Evolutionary conservation across 139 green algal species (phyloP), one percentile per base, ranked within the genome.

Genomic region (Chara braunii): DNA sequence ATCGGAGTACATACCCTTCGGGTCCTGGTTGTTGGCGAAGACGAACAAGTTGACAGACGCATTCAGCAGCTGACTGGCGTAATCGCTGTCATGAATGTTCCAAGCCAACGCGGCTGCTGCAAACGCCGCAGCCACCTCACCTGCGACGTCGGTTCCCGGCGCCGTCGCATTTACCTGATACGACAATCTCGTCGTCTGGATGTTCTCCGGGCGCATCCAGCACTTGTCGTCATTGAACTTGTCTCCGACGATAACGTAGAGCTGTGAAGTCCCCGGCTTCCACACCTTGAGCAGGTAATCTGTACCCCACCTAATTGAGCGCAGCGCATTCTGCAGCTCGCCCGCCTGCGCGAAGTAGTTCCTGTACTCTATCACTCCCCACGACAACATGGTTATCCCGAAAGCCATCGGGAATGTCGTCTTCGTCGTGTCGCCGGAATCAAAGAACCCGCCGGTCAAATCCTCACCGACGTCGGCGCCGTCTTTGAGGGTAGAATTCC

Each of bases 371-470:
- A 92, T 32, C 28, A 84, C 72, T 40, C 70, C 65, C 75, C 85
- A 89, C 8, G 85, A 77, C 23, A 93, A 74, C 51, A 84, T 71
- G 23, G 83, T 63, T 3, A 82, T 75, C 29, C 80, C 82, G 75
- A 89, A 92, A n/a, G 86, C 85, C 29, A 84, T 81, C 8, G 86
- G 86, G 6, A 81, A 61, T 24, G 74, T 87, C 59, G 84, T 85
- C 64, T 89, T 89, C 28, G 86, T 78, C 54, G 85, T 82, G 50
- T 89, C 83, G 3, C 82, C 82, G 12, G 78, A 72, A 53, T 88
- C 82, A 54, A 81, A 86, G 68, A 74, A 88, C 40, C 82, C 82
- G 11, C 81, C 81, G 0, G 42, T 34, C 22, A 85, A 52, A 2
- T 61, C 42, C 1, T 12, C 5, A 42, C 40, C 55, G 22, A 2